These are phyloP conservation scores for Dalbergia cochinchinensis DNA, from an alignment of 306 rosid genomes.

Conservation along the genomic window DNA sequence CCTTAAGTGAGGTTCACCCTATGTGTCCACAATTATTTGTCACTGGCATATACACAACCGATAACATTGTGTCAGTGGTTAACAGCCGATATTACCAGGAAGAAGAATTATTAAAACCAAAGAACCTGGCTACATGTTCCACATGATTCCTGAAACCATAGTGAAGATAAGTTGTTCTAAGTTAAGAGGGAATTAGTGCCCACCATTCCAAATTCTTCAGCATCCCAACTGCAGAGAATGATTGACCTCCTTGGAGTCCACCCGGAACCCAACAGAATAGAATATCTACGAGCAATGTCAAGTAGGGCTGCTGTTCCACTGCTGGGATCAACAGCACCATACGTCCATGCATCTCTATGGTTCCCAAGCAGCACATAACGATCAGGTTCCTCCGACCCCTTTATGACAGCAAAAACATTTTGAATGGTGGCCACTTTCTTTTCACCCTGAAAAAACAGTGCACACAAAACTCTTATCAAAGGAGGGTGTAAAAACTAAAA, in stretches of 20 bases:
- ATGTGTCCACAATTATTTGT: slow-evolving; percentile 3
- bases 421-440: slow-evolving; percentile 69
- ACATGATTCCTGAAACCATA: background rate
- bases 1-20: background rate
- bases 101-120: slow-evolving; percentile 12
- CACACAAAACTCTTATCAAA: slow-evolving; percentile 19
- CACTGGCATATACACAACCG: slow-evolving; percentile 26
- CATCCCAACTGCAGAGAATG: slow-evolving; percentile 67
- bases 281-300: slow-evolving; percentile 86
- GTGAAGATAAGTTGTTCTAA: background rate
- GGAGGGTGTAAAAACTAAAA: background rate
- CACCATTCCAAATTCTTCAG: slow-evolving; percentile 68
- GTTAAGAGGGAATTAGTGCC: slow-evolving; percentile 36
- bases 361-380: slow-evolving; percentile 93
- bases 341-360: slow-evolving; percentile 98
- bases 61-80: background rate
- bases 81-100: background rate
- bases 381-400: slow-evolving; percentile 88
- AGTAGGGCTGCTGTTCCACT: slow-evolving; percentile 96
- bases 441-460: slow-evolving; percentile 72
- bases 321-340: slow-evolving; percentile 96
- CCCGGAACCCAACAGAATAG: slow-evolving; percentile 63
- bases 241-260: slow-evolving; percentile 86
- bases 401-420: slow-evolving; percentile 84
- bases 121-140: background rate